phyloP scores from a whole-genome alignment of 148 eudicot species.

The Nepenthes gracilis region DNA sequence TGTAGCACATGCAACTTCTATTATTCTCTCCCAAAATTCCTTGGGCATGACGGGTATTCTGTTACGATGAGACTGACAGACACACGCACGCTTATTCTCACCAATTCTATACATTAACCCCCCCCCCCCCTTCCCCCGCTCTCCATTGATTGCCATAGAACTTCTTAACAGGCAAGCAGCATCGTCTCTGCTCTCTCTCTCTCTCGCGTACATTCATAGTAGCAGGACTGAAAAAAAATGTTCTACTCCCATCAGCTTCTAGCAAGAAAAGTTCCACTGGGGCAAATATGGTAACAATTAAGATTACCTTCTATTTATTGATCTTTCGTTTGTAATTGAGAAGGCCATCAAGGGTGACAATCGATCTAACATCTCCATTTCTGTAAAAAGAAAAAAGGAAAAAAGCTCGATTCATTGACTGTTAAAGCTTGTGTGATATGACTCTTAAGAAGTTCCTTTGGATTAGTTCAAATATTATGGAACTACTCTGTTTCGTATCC shows the following conservation, averaged over 20 bases:
- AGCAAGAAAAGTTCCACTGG: conserved; percentile 82
- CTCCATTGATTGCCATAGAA: not conserved
- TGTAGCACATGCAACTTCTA: no score
- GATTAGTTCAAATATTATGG: no score
- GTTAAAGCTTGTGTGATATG: no score
- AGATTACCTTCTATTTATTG: not conserved
- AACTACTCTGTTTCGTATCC: no score
- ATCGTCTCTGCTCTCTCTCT: conserved; percentile 4
- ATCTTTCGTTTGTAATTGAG: not conserved
- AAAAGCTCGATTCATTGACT: no score
- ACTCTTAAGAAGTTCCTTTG: no score
- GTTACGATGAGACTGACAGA: conserved; percentile 15
- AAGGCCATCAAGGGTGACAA: no score
- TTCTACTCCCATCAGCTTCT: conserved; percentile 81
- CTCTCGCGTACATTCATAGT: not conserved
- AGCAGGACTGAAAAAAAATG: conserved; percentile 23
- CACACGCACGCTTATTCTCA: conserved; percentile 2
- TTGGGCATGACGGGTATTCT: conserved; percentile 21
- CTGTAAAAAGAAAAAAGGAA: no score
- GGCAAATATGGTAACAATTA: conserved; percentile 70
- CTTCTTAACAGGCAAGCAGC: conserved; percentile 4
- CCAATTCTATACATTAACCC: not conserved
- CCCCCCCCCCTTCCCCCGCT: not conserved
- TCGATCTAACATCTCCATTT: no score
- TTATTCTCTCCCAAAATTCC: no score